Conservation (phyloP, 192 early-diverging fungal species). For the Coemansia sp. region DNA sequence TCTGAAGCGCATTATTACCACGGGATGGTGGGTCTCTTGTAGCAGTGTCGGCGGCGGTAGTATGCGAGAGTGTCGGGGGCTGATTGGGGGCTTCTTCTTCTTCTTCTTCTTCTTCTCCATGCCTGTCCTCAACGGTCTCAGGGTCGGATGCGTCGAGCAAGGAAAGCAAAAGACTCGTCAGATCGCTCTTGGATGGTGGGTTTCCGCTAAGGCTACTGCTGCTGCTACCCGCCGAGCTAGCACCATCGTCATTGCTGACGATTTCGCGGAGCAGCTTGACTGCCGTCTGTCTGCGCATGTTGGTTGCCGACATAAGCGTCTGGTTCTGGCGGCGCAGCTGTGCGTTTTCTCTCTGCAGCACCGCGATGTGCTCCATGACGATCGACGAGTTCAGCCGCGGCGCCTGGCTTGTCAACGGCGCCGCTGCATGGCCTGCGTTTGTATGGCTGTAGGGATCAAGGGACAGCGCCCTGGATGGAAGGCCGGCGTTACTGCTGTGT, state of each 20-base stretch:
- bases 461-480: constrained; percentile 2
- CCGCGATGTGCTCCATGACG: constrained; percentile 9
- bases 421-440: not conserved
- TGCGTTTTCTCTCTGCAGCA: constrained; percentile 28
- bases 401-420: not conserved
- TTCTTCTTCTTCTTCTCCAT: too few relatives aligned
- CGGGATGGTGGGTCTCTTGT: not conserved
- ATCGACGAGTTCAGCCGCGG: not conserved
- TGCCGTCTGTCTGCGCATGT: constrained; percentile 28
- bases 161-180: constrained; percentile 28
- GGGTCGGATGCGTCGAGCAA: constrained; percentile 17
- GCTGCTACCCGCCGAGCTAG: constrained; percentile 2
- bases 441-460: not conserved
- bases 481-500: not conserved
- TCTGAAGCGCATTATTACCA: constrained; percentile 3
- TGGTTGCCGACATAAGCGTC: constrained; percentile 12
- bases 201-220: constrained; percentile 15
- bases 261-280: constrained; percentile 27
- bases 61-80: not conserved
- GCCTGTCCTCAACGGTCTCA: constrained; percentile 1
- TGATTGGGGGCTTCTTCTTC: not conserved
- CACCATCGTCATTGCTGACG: constrained; percentile 2
- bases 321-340: constrained; percentile 36
- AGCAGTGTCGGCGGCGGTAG: not conserved
- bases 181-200: not conserved